These are phyloP conservation scores for Wallemia mellicola DNA, from an alignment of 1,284 basidiomycete species.

Conservation along the genomic window DNA sequence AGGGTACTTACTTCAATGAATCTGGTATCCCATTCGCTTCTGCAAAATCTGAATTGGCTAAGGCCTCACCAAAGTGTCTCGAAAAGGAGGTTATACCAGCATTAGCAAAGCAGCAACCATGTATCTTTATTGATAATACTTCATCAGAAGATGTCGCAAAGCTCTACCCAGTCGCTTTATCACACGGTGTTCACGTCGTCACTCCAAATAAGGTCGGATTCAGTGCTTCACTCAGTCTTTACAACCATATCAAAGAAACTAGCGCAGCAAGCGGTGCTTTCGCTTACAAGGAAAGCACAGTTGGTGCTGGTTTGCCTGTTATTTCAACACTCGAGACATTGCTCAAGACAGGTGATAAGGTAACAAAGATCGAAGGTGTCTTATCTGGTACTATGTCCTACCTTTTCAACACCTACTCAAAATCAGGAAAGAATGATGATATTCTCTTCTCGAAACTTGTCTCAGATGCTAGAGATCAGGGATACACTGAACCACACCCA, in stretches of 20 bases:
- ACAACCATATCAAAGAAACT: slow-evolving; percentile 33
- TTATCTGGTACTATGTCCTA: slow-evolving; percentile 90
- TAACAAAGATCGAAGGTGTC: slow-evolving; percentile 30
- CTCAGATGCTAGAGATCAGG: slow-evolving; percentile 57
- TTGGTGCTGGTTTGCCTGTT: slow-evolving; percentile 82
- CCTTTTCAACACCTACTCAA: slow-evolving; percentile 93
- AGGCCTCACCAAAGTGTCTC: slow-evolving; percentile 17
- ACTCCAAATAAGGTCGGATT: slow-evolving; percentile 98
- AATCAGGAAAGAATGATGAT: slow-evolving; percentile 22
- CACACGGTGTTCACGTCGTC: slow-evolving; percentile 52
- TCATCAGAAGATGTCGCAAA: slow-evolving; percentile 54
- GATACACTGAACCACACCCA: slow-evolving; percentile 90
- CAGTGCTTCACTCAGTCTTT: slow-evolving; percentile 42
- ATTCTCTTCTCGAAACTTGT: slow-evolving; percentile 62
- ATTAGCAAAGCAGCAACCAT: slow-evolving; percentile 22
- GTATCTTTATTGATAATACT: slow-evolving; percentile 78
- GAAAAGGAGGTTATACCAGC: slow-evolving; percentile 17
- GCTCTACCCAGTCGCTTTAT: slow-evolving; percentile 54
- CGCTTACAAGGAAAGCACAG: slow-evolving; percentile 71
- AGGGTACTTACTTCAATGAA: slow-evolving; percentile 30
- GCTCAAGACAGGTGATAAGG: slow-evolving; percentile 64
- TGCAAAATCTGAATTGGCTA: slow-evolving; percentile 12
- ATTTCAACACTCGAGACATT: slow-evolving; percentile 74
- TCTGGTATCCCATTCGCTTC: slow-evolving; percentile 14
- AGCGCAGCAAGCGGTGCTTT: slow-evolving; percentile 28